Evolutionary conservation across 371 early-diverging fungal genomes (phyloP), one percentile per base, ranked within the genome.

Genomic region (Rhizopus delemar): DNA sequence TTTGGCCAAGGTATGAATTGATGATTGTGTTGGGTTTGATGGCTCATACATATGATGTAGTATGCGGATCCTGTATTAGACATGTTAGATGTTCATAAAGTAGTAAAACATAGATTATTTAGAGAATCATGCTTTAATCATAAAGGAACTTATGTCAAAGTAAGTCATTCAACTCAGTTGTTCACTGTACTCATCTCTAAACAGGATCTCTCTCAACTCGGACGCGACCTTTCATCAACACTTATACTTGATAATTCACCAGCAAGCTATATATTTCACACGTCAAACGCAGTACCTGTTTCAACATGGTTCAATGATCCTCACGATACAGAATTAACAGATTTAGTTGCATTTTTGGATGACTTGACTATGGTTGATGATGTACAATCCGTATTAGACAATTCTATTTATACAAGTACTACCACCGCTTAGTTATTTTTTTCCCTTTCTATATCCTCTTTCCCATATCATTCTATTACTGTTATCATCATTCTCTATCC

Each of bases 61-160:
- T 99, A 99, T 68, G 99, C 97, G 33, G 95, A 97, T 70, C 97
- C 97, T 22, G 97, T 97, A 2, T 74, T 97, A 36, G 96, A 97
- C 75, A 86, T 89, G 78, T 81, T 99, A 48, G 99, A 98, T 83
- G 77, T 75, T 54, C 84, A 86, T 66, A 76, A 83, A 43, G 93
- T 92, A 4, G 89, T 99, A 29, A 83, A 85, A 51, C 95, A 97
- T 72, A 81, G 96, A 41, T 80, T 99, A 52, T 97, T 95, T 84
- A 87, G 99, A 63, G 96, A 97, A 68, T 88, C 92, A n/a, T 99
- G 99, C 76, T 86, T 88, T 54, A 87, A 95, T 71, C 90, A 94
- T 71, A 90, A 90, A 64, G 96, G 97, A 53, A 96, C 90, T 74
- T 98, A 96, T 76, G 95, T 97, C 62, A 99, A 99, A 84, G 91